Conservation (phyloP, 495 filamentous ascomycete genomes). For the Cercophora sp. region DNA sequence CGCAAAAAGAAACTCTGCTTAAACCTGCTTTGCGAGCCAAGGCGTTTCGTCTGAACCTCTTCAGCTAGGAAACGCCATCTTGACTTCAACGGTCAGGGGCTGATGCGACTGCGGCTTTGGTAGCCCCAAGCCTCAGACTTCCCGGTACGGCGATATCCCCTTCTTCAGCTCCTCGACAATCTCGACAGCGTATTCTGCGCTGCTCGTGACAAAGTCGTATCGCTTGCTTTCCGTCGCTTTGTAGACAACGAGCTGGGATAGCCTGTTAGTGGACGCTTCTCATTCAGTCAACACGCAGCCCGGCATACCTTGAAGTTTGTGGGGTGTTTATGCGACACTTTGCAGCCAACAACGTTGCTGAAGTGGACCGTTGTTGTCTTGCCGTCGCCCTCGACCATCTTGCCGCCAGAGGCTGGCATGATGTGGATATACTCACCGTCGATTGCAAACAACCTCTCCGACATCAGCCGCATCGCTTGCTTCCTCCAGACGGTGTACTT, state of each 20-base stretch:
- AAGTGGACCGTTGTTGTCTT: constrained; percentile 93
- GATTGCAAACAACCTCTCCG: constrained; percentile 77
- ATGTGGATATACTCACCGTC: constrained; percentile 97
- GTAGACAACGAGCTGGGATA: constrained; percentile 62
- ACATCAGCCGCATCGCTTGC: constrained; percentile 88
- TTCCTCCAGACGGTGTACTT: constrained; percentile 91
- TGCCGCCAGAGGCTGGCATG: constrained; percentile 63
- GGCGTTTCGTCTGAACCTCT: too few species aligned
- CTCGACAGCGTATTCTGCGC: constrained; percentile 72
- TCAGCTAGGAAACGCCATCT: too few species aligned
- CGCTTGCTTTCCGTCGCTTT: constrained; percentile 83
- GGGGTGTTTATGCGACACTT: constrained; percentile 84
- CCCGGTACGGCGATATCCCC: constrained; percentile 55
- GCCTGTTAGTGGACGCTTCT: constrained; percentile 9
- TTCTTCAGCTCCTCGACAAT: constrained; percentile 86
- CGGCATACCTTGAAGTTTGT: constrained; percentile 74
- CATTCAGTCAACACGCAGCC: background rate
- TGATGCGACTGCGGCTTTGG: background rate
- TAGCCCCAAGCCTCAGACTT: constrained; percentile 19
- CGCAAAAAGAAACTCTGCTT: too few species aligned
- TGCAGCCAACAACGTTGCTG: constrained; percentile 87
- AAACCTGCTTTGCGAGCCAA: too few species aligned
- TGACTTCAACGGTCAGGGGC: background rate
- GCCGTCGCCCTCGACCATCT: constrained; percentile 56
- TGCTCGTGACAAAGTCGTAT: constrained; percentile 93